These are phyloP conservation scores for Lepidium sativum DNA, from an alignment of 345 rosid species.

Conservation along the genomic window DNA sequence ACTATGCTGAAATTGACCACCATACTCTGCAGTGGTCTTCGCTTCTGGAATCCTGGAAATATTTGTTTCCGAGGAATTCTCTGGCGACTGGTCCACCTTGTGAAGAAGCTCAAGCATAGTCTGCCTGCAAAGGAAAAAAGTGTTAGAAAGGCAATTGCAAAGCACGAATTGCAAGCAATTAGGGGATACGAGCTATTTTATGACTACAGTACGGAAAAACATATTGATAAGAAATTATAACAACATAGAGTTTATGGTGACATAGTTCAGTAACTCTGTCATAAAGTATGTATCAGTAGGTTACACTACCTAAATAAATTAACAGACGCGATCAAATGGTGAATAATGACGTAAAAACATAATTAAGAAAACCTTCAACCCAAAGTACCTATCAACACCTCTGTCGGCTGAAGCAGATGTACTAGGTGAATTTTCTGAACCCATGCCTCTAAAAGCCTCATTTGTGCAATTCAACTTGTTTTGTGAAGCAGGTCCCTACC, in stretches of 20 bases:
- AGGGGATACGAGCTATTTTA: not conserved
- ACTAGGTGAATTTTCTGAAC: constrained; percentile 33
- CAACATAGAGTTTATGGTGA: not conserved
- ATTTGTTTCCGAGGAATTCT: constrained; percentile 34
- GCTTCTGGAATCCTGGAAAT: constrained; percentile 42
- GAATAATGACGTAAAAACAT: not conserved
- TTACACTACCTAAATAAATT: constrained; percentile 6
- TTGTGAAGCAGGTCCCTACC: constrained; percentile 38
- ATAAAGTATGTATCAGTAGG: not conserved
- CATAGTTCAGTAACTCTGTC: not conserved
- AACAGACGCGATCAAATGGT: not conserved
- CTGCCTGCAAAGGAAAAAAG: constrained; percentile 41
- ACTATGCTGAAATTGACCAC: constrained; percentile 45
- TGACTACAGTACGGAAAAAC: not conserved
- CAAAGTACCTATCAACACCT: constrained; percentile 26
- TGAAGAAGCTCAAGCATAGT: constrained; percentile 91
- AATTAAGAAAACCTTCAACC: not conserved
- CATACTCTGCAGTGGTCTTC: constrained; percentile 44
- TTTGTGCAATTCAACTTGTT: constrained; percentile 34
- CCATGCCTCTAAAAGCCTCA: constrained; percentile 30
- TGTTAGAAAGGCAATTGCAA: not conserved
- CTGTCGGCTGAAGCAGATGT: constrained; percentile 35
- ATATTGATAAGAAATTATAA: not conserved
- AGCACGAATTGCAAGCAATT: not conserved
- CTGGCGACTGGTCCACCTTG: constrained; percentile 70